Evolutionary conservation across 148 eudicot species (phyloP).

Genomic region (Simmondsia chinensis): DNA sequence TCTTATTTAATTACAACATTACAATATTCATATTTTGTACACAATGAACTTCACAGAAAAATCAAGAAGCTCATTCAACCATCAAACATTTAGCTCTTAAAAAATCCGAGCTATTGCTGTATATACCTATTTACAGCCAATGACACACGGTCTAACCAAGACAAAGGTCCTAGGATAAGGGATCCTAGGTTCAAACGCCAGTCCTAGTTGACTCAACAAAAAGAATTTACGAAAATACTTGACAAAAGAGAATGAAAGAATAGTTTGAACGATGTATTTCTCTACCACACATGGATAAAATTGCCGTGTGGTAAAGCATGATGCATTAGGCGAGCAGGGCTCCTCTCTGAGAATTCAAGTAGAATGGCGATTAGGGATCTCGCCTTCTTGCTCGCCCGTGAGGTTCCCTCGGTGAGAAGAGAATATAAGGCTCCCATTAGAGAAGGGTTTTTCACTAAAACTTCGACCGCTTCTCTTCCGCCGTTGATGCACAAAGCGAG

Average conservation of each 20-base stretch:
- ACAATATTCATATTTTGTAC: too few relatives aligned
- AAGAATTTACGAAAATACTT: not conserved
- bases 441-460: slow-evolving; percentile 64
- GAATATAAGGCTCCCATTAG: slow-evolving; percentile 57
- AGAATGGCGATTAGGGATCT: slow-evolving; percentile 52
- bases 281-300: slow-evolving; percentile 62
- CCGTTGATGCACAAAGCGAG: slow-evolving; percentile 49
- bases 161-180: too few relatives aligned
- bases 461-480: slow-evolving; percentile 56
- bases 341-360: slow-evolving; percentile 54
- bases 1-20: too few relatives aligned
- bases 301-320: slow-evolving; percentile 33
- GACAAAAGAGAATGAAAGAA: not conserved
- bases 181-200: too few relatives aligned
- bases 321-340: slow-evolving; percentile 18
- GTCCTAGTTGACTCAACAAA: too few relatives aligned
- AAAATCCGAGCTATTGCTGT: slow-evolving; percentile 12
- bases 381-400: slow-evolving; percentile 60
- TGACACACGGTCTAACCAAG: too few relatives aligned
- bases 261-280: not conserved
- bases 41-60: slow-evolving; percentile 15
- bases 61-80: slow-evolving; percentile 11
- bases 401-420: slow-evolving; percentile 40
- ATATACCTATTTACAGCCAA: too few relatives aligned
- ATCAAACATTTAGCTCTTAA: slow-evolving; percentile 20